phyloP scores from a whole-genome alignment of 805 yeast genomes.

The Nakazawaea wyomingensis region DNA sequence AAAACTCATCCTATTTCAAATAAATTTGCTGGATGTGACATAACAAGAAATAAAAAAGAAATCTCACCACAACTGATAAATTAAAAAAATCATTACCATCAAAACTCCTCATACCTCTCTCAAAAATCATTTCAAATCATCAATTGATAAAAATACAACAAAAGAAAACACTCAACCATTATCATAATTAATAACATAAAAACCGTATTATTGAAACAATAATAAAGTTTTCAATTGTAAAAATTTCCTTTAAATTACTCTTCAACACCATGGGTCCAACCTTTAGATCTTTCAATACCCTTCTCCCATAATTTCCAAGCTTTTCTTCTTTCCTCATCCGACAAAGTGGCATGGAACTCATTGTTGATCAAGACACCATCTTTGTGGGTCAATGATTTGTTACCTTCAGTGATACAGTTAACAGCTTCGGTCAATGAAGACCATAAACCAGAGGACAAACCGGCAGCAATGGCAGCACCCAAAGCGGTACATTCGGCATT shows the following conservation, averaged over 20 bases:
- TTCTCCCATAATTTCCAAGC: conserved; percentile 77
- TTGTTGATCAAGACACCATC: conserved; percentile 12
- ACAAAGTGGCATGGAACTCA: conserved; percentile 30
- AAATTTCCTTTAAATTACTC: too few species aligned
- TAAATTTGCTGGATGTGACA: too few species aligned
- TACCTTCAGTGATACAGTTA: conserved; percentile 30
- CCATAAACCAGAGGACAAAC: conserved; percentile 71
- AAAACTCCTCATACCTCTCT: neutral
- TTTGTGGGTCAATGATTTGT: conserved; percentile 14
- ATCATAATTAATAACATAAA: too few species aligned
- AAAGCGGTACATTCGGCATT: conserved; percentile 90
- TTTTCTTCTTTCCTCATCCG: conserved; percentile 53
- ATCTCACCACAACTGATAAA: neutral
- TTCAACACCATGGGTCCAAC: conserved; percentile 51
- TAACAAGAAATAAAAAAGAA: too few species aligned
- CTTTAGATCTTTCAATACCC: conserved; percentile 75
- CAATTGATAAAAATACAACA: neutral
- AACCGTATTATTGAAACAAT: too few species aligned
- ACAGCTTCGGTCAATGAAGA: conserved; percentile 64
- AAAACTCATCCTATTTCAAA: too few species aligned
- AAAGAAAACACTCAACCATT: neutral
- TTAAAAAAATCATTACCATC: too few species aligned
- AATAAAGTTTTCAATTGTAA: too few species aligned
- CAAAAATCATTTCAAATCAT: neutral
- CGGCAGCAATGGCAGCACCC: conserved; percentile 97